A percentile compares a stretch with the other conserved stretches of the same genome.
phyloP scores from a whole-genome alignment of 371 early-diverging fungal species.

The Circinella minor region DNA sequence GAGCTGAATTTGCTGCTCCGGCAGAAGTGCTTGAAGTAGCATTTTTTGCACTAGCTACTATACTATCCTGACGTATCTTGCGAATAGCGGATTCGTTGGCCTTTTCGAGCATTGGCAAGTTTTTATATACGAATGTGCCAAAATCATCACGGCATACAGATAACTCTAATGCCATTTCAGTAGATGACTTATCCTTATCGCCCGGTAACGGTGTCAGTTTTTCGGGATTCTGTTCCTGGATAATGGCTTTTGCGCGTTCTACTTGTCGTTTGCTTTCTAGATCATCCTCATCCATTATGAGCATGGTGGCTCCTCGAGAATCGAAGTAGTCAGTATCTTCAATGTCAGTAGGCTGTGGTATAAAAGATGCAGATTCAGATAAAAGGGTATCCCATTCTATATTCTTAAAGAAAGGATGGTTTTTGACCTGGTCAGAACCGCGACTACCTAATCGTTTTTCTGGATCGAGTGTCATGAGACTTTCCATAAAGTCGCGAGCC shows the following conservation, averaged over 20 bases:
- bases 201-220: conserved; percentile 14
- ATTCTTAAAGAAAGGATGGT: conserved; percentile 68
- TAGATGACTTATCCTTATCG: neutral
- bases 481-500: conserved; percentile 87
- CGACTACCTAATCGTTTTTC: conserved; percentile 75
- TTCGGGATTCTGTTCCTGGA: conserved; percentile 48
- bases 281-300: conserved; percentile 29
- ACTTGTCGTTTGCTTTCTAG: conserved; percentile 33
- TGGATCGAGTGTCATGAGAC: conserved; percentile 78
- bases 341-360: conserved; percentile 76
- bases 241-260: conserved; percentile 42
- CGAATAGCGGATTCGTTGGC: conserved; percentile 84
- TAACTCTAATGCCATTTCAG: neutral
- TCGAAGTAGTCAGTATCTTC: conserved; percentile 97
- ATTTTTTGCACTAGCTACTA: conserved; percentile 14
- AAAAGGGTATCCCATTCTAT: conserved; percentile 76
- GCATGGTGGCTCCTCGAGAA: conserved; percentile 74
- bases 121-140: conserved; percentile 92
- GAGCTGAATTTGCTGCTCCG: neutral
- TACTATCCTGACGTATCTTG: conserved; percentile 64
- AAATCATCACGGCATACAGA: conserved; percentile 68
- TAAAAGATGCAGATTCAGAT: conserved; percentile 77
- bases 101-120: conserved; percentile 85
- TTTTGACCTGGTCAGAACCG: conserved; percentile 70
- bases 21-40: neutral